A percentile compares a stretch with the other conserved stretches of the same genome.
Evolutionary conservation across 148 eudicot genomes (phyloP).

Genomic region (Nepenthes mirabilis): DNA sequence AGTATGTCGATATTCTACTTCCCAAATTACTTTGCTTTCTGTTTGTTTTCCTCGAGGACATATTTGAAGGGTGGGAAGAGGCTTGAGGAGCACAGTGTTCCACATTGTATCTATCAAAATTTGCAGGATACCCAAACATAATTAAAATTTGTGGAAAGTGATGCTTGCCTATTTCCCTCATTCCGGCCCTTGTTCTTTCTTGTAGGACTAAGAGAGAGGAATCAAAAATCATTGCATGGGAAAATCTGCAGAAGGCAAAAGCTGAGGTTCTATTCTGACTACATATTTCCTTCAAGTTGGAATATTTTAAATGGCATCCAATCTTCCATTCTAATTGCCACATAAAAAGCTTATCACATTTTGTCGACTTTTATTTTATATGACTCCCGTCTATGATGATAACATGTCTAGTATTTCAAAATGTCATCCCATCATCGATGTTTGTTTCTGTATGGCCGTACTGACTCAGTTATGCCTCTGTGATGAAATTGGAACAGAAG

Average conservation of each 20-base stretch:
- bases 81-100: too few relatives aligned
- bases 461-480: neutral
- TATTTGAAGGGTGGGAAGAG: too few relatives aligned
- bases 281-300: neutral
- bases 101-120: too few relatives aligned
- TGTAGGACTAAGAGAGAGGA: slow-evolving; percentile 69
- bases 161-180: too few relatives aligned
- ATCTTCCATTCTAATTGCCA: neutral
- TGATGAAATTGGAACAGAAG: slow-evolving; percentile 96
- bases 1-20: slow-evolving; percentile 19
- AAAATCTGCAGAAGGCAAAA: slow-evolving; percentile 91
- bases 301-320: neutral
- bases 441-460: neutral
- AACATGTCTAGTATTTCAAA: too few relatives aligned
- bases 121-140: neutral
- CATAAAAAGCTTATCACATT: too few relatives aligned
- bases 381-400: neutral
- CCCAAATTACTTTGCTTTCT: neutral
- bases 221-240: slow-evolving; percentile 91
- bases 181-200: neutral
- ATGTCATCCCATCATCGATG: too few relatives aligned
- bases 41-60: too few relatives aligned
- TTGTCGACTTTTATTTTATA: too few relatives aligned
- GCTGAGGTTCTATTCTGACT: slow-evolving; percentile 59
- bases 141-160: neutral